Percentiles rank a stretch among this genome's conserved stretches.
Evolutionary conservation across 345 rosid genomes (phyloP).

Genomic region (Stellera chamaejasme): DNA sequence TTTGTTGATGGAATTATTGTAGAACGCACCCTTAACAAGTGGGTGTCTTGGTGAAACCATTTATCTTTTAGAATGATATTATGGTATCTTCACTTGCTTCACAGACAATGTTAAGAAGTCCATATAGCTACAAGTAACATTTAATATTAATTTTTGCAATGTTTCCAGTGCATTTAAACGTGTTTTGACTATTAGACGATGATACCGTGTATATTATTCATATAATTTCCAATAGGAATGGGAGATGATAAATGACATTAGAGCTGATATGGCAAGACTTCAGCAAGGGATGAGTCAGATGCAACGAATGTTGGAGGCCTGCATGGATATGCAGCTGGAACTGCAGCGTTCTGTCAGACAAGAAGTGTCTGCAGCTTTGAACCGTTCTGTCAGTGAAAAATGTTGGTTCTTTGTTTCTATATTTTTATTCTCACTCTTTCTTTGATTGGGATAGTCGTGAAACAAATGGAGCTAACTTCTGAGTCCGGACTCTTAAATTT

Average conservation of each 20-base stretch:
- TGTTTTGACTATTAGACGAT: not conserved
- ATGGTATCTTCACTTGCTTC: too few relatives aligned
- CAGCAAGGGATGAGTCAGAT: conserved; percentile 83
- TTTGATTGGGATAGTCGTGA: too few relatives aligned
- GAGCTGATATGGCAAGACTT: conserved; percentile 66
- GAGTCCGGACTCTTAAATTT: not conserved
- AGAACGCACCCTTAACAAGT: too few relatives aligned
- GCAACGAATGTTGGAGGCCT: conserved; percentile 81
- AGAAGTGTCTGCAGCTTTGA: conserved; percentile 80
- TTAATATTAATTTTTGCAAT: not conserved
- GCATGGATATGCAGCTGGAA: conserved; percentile 87
- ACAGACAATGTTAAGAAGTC: too few relatives aligned
- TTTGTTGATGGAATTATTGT: too few relatives aligned
- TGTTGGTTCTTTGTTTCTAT: conserved; percentile 18
- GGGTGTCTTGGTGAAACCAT: too few relatives aligned
- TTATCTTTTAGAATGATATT: too few relatives aligned
- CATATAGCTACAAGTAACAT: not conserved
- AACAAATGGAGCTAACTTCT: too few relatives aligned
- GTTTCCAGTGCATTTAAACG: too few relatives aligned
- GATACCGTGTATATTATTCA: not conserved
- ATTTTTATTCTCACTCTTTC: not conserved
- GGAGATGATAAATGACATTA: conserved; percentile 66
- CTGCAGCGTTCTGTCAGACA: conserved; percentile 66
- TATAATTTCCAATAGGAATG: conserved; percentile 43
- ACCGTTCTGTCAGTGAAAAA: conserved; percentile 45